Evolutionary conservation across 768 basidiomycete genomes (phyloP).

Genomic region (Leucogyrophana mollusca): DNA sequence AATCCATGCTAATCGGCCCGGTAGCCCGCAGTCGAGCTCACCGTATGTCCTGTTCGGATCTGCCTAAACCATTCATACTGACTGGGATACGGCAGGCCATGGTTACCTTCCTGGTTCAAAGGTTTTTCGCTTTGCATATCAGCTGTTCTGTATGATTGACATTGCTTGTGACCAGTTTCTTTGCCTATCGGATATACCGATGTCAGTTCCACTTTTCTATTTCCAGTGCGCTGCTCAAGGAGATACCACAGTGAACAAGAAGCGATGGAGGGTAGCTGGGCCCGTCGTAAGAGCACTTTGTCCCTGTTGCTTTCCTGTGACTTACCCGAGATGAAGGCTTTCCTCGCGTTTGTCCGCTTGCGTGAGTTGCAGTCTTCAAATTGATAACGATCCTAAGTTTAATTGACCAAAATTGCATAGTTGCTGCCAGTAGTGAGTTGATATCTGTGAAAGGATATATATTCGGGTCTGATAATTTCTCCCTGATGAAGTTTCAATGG

Average conservation of each 20-base stretch:
- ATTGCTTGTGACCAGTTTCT: constrained; percentile 13
- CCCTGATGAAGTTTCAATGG: constrained; percentile 14
- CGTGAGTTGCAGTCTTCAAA: constrained; percentile 6
- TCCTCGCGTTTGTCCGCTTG: constrained; percentile 15
- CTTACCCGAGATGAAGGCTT: constrained; percentile 6
- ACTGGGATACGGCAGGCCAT: constrained; percentile 13
- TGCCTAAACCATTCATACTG: neutral
- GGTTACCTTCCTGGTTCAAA: constrained; percentile 24
- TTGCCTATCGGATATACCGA: constrained; percentile 23
- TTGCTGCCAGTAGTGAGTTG: constrained; percentile 17
- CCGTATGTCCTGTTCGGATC: constrained; percentile 8
- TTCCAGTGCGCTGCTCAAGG: no score
- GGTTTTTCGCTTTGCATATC: neutral
- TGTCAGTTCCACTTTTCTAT: constrained; percentile 7
- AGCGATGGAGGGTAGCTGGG: constrained; percentile 11
- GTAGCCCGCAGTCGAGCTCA: constrained; percentile 19
- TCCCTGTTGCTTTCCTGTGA: neutral
- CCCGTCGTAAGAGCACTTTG: constrained; percentile 13
- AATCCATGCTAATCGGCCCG: neutral
- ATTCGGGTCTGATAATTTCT: neutral
- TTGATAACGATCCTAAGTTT: neutral
- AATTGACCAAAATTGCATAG: constrained; percentile 3
- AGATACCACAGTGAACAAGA: constrained; percentile 12
- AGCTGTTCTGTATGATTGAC: neutral
- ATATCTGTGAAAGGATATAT: neutral